A percentile compares a stretch with the other conserved stretches of the same genome.
phyloP scores from a whole-genome alignment of 176 grass and related monocot genomes.

The Oryza punctata region DNA sequence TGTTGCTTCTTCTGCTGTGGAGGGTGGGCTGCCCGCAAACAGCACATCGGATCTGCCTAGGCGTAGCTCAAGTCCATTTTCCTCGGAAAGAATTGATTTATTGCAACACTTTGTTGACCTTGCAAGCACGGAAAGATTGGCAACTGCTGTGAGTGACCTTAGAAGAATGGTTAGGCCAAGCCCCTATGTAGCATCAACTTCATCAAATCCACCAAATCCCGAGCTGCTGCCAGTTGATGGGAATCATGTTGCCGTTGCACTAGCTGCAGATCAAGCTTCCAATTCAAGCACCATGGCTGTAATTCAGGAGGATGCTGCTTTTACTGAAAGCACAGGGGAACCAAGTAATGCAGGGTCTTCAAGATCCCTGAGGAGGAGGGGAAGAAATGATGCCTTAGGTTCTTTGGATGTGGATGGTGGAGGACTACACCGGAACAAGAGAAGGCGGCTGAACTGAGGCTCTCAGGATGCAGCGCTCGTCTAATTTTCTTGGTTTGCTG shows the following conservation, averaged over 20 bases:
- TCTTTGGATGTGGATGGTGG: constrained; percentile 94
- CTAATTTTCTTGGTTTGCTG: constrained; percentile 11
- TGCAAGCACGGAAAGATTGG: constrained; percentile 68
- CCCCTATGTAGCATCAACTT: constrained; percentile 66
- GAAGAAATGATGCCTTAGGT: constrained; percentile 54
- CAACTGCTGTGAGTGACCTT: constrained; percentile 63
- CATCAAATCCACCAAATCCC: constrained; percentile 54
- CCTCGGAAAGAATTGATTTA: constrained; percentile 74
- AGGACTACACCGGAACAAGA: constrained; percentile 64
- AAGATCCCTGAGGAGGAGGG: constrained; percentile 72
- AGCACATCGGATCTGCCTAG: constrained; percentile 40
- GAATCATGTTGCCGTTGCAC: constrained; percentile 38
- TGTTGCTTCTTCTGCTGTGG: constrained; percentile 29
- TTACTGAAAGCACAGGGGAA: constrained; percentile 45
- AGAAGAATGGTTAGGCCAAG: constrained; percentile 65
- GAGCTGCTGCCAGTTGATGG: constrained; percentile 42
- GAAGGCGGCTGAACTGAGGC: constrained; percentile 66
- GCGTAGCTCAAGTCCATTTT: constrained; percentile 56
- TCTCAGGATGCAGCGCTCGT: constrained; percentile 24
- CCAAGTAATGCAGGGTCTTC: constrained; percentile 88
- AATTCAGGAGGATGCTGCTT: constrained; percentile 85
- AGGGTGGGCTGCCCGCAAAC: constrained; percentile 39
- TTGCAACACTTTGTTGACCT: constrained; percentile 65
- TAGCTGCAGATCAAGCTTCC: constrained; percentile 82
- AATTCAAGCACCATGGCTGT: constrained; percentile 97